Base-by-base conservation (phyloP, 768 basidiomycete species). In the Antrodiella citrinella region DNA sequence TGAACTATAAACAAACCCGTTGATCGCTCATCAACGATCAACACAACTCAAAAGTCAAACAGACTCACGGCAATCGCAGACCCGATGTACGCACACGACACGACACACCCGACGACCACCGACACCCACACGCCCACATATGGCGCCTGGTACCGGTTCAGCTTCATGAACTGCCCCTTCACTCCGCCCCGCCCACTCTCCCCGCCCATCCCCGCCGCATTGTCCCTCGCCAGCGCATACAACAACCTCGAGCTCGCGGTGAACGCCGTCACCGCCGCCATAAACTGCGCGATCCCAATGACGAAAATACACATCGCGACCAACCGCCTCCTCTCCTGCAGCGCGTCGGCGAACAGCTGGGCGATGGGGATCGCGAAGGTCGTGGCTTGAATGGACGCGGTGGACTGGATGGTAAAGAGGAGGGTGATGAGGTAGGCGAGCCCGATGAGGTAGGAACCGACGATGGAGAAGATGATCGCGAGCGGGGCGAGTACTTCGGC, bases 51-150 rank as follows among this genome's bases (percentile, higher is more conserved):
- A 19, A 20, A 39, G 5, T 35, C 2, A 3, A 10, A 44, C 23
- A 3, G 13, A 67, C 76, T 44, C 52, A 81, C 77, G 19, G 76
- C 79, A 49, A 80, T 71, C 1, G 69, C 60, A 3, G 76, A 78
- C 4, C 77, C 79, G 49, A 81, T 78, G 54, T 81, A 81, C 26
- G 78, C 73, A 54, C 76, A 79, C 26, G 75, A 78, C 45, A 81
- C 72, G 38, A 75, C 57, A 53, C 77, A 80, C 0, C 76, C 79
- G 24, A 76, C 57, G 19, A 77, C 51, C 4, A 78, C 79, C 1
- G 76, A 77, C 12, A 71, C 54, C 78, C 78, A 80, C 4, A 81
- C 73, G 18, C 78, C 79, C 56, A 68, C 68, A 47, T 73, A 77
- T 15, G 78, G 77, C 15, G 77, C 75, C 59, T 79, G 77, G 52